phyloP scores from a whole-genome alignment of 2,329 filamentous ascomycete species.

The Sphaerulina musiva region DNA sequence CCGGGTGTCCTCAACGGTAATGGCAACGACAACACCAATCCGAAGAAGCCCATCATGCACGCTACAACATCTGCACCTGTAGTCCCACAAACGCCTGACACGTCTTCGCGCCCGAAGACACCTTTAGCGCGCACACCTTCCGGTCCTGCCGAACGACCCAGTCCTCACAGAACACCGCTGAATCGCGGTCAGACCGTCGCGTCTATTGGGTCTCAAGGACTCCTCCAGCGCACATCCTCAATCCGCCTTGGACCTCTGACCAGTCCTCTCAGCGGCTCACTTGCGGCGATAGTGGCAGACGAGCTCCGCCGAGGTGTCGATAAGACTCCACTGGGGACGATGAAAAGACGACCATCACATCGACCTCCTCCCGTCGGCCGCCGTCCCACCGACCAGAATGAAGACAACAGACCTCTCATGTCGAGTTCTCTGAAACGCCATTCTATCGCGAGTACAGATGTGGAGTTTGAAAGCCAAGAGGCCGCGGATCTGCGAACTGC shows the following conservation, averaged over 20 bases:
- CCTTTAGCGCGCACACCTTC: constrained; percentile 23
- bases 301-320: constrained; percentile 53
- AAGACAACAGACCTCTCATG: constrained; percentile 5
- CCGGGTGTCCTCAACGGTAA: constrained; percentile 19
- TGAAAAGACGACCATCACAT: constrained; percentile 13
- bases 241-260: constrained; percentile 54
- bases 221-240: constrained; percentile 45
- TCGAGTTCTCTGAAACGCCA: constrained; percentile 20
- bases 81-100: constrained; percentile 23
- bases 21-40: constrained; percentile 12
- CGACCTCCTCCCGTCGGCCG: constrained; percentile 1
- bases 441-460: constrained; percentile 23
- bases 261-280: constrained; percentile 53
- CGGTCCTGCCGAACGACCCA: constrained; percentile 11
- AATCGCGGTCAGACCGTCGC: constrained; percentile 16
- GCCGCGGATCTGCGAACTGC: constrained; percentile 14
- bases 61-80: constrained; percentile 34
- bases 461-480: constrained; percentile 23
- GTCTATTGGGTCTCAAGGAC: constrained; percentile 35
- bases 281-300: constrained; percentile 60
- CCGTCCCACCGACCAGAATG: constrained; percentile 9
- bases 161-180: constrained; percentile 9
- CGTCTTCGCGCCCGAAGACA: constrained; percentile 20
- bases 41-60: constrained; percentile 29
- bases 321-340: constrained; percentile 17